Evolutionary conservation across 345 rosid genomes (phyloP).

Genomic region (Dipteronia sinensis): DNA sequence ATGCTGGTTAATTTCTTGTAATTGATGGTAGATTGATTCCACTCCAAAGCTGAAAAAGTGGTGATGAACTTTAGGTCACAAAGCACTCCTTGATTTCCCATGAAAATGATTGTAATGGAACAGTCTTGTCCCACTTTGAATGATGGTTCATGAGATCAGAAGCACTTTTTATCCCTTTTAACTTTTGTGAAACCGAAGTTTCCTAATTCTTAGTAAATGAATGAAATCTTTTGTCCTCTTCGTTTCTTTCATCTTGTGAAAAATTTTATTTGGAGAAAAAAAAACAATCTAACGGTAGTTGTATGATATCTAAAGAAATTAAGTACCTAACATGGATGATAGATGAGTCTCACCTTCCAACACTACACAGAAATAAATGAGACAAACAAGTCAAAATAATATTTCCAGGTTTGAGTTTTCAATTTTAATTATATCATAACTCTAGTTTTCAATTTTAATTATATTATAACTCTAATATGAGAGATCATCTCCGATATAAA

Average conservation of each 20-base stretch:
- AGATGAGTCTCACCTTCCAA: neutral
- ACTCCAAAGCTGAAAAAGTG: neutral
- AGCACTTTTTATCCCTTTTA: neutral
- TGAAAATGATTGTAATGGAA: neutral
- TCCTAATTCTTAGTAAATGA: constrained; percentile 2
- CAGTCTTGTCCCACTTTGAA: neutral
- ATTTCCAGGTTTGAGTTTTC: neutral
- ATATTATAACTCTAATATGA: too few species aligned
- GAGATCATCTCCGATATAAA: too few species aligned
- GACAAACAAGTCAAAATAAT: neutral
- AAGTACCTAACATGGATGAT: neutral
- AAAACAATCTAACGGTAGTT: neutral
- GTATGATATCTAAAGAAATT: neutral
- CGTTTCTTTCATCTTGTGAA: neutral
- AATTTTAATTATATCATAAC: neutral
- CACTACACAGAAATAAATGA: neutral
- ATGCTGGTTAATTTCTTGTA: neutral
- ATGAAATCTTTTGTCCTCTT: neutral
- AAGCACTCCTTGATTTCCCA: neutral
- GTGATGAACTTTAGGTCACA: neutral
- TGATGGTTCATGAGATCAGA: constrained; percentile 8
- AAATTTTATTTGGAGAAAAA: too few species aligned
- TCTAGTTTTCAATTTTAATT: too few species aligned
- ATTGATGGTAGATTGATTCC: neutral
- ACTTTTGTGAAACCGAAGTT: constrained; percentile 22